Evolutionary conservation across 345 rosid genomes (phyloP), one percentile per base, ranked within the genome.

Genomic region (Excoecaria cochinchinensis): DNA sequence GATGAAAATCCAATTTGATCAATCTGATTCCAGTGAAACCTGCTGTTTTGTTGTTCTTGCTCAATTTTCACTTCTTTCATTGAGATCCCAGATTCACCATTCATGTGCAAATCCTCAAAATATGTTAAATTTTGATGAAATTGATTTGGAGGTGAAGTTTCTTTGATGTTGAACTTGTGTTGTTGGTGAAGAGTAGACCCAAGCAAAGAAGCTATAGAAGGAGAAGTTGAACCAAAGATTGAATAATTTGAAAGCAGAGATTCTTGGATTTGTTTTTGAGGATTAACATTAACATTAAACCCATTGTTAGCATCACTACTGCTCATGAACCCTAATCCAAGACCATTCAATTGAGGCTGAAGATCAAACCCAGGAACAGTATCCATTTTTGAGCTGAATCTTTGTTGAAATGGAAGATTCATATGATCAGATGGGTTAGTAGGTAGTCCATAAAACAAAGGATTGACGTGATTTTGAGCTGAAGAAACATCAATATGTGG

Each of bases 381-480:
- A 70, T 77, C 79, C 67, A 50, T 61, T 48, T 63, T 69, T n/a
- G 76, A 73, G 8, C 82, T 80, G 74, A 85, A 84, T 67, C 84
- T 71, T 48, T 86, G 74, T 81, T 76, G 75, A 69, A 77, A 86
- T 55, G 85, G 79, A 72, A 91, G 86, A 73, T 79, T 83, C 50
- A 82, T 80, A 51, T 31, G 31, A 31, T 80, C 88, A 22, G 88
- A 80, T 69, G 83, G 71, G 80, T 85, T 86, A 73, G 82, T 78
- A 56, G 86, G 72, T 73, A 87, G 75, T 48, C 91, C 90, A 74
- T 86, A 90, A 77, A 92, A 78, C 87, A 92, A 84, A 42, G 90
- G 90, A 80, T 83, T 84, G 62, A 78, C 76, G 31, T 84, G 90
- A 72, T 81, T 84, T 60, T 91, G 82, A 71, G 88, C 71, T 44